Conservation (phyloP, 805 yeast genomes). For the Lipomyces yamanashiensis region DNA sequence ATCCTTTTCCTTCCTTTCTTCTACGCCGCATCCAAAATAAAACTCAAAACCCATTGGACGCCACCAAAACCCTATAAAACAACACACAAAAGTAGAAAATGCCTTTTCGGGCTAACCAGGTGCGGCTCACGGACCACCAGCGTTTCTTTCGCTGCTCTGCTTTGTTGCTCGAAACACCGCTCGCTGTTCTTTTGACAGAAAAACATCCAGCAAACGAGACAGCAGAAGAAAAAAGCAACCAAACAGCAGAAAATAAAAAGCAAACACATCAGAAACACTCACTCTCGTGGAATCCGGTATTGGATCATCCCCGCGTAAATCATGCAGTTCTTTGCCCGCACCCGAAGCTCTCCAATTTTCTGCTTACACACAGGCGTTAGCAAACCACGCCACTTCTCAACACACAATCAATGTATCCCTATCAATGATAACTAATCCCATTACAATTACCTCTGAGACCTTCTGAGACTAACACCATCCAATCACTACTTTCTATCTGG, state of each 20-base stretch:
- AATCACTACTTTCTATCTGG: no score
- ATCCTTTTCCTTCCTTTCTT: not conserved
- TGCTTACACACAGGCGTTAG: slow-evolving; percentile 40
- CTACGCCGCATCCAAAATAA: not conserved
- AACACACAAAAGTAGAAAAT: not conserved
- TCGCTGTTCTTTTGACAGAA: no score
- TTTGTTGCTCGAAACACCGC: no score
- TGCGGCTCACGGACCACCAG: no score
- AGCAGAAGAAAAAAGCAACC: slow-evolving; percentile 1
- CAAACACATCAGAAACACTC: slow-evolving; percentile 9
- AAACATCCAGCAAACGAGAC: not conserved
- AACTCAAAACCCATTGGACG: not conserved
- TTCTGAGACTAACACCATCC: no score
- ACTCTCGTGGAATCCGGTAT: slow-evolving; percentile 78
- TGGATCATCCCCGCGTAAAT: slow-evolving; percentile 94
- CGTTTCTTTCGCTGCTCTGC: no score
- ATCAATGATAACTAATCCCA: no score
- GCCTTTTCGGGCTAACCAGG: no score
- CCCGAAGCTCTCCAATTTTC: slow-evolving; percentile 59
- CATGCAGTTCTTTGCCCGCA: slow-evolving; percentile 84
- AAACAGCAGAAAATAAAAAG: not conserved
- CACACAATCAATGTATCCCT: not conserved
- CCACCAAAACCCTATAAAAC: slow-evolving; percentile 4
- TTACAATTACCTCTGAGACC: no score
- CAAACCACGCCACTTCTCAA: not conserved